Base-by-base conservation (phyloP, 2,329 filamentous ascomycete species). In the Diaporthe ampelina region DNA sequence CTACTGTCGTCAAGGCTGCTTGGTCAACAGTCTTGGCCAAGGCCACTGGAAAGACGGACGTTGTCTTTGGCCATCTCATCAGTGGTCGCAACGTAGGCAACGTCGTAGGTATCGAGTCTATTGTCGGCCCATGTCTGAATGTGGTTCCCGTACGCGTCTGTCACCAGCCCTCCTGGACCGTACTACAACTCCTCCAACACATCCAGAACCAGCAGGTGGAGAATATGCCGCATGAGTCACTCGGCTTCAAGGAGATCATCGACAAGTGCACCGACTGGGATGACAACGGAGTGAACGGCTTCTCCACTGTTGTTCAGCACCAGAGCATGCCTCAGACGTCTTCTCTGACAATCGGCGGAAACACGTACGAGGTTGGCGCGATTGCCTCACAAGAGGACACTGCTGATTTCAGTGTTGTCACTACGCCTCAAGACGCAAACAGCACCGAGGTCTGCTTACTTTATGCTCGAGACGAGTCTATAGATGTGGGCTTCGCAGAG, bases 1-100 rank as follows among this genome's bases (percentile, higher is more conserved):
- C 85, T 10, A 86, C 84, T 0, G 71, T 86, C 26, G 78, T 87
- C 77, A 86, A 87, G 72, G 84, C 83, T n/a, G 85, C 85, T 0
- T 87, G 85, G 85, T 82, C 85, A 0, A 77, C 80, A 1, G 82
- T 84, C 15, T 78, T 87, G 7, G 82, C 84, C 4, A 80, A 81
- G 11, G 72, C 82, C 32, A 81, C 84, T 0, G 79, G 80, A n/a
- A 80, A 78, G 29, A 74, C 78, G 1, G 85, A 86, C 73, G 79
- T 85, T 54, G 81, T 85, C 17, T 86, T 86, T 48, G 84, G 84
- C 1, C 81, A 85, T 71, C 80, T 84, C 72, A 83, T 85, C 63
- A 82, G 80, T 45, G 84, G 84, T 3, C 83, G 84, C 73, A 85
- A 84, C 72, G 35, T 29, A 3, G 79, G 81, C 57, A 75, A 77